Evolutionary conservation across 371 early-diverging fungal genomes (phyloP), one percentile per base, ranked within the genome.

Genomic region (Mucor indicus): DNA sequence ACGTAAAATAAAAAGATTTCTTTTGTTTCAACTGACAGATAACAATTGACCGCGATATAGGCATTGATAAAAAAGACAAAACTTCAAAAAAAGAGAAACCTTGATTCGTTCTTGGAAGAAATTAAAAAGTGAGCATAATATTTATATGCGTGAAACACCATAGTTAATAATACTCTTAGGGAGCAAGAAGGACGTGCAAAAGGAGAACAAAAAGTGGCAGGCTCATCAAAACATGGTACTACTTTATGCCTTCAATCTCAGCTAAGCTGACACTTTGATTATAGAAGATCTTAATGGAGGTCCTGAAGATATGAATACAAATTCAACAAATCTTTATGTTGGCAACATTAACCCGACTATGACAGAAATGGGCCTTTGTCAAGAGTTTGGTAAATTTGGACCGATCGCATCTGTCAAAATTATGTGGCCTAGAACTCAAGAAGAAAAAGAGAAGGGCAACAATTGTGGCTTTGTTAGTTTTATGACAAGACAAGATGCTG

Each of bases 351-450:
- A 79, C 45, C 89, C 90, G 0, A 51, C 61, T 0, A 56, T 67
- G 0, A 60, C 60, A n/a, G 60, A 60, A 22, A 41, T 44, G 11
- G 55, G 54, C 0, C 54, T 96, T 2, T 89, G 89, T 51, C 64
- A 76, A 49, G 80, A 77, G 19, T 96, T 96, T 80, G 93, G 75
- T 16, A 69, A 60, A 20, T 90, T 74, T 59, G 97, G 97, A 0
- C 87, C 94, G 0, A 91, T 96, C 55, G 96, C 87, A 5, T 91
- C 91, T 43, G 90, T 95, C 43, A 95, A 96, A 63, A 89, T 96
- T 39, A 92, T 95, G 95, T 92, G 92, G 93, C 96, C 97, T 2
- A 85, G 95, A 12, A 89, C 90, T 0, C 77, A 73, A 37, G 94
- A 92, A 44, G 94, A 93, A 57, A 77, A 74, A 27, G 87, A 85